These are phyloP conservation scores for Scedosporium dehoogii DNA, from an alignment of 2,329 filamentous ascomycete species.

Conservation along the genomic window DNA sequence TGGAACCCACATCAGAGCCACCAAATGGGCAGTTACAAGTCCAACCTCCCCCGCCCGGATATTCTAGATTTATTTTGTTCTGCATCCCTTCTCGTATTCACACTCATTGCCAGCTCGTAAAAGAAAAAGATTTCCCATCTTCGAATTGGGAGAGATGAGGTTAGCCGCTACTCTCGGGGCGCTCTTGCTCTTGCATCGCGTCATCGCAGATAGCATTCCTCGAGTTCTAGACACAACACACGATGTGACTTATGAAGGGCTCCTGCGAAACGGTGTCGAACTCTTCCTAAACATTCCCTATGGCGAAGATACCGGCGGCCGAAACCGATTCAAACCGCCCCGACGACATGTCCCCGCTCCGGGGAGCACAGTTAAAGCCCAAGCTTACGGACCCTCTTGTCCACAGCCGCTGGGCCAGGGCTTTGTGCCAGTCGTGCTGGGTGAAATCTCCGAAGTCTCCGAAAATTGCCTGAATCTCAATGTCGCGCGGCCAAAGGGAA, in stretches of 20 bases:
- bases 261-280: conserved; percentile 32
- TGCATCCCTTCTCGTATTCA: no score
- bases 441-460: conserved; percentile 26
- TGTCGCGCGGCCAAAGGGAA: conserved; percentile 20
- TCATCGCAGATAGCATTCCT: not conserved
- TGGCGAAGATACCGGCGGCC: conserved; percentile 33
- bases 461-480: conserved; percentile 27
- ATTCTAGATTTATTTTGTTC: no score
- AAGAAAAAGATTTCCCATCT: no score
- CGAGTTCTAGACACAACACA: conserved; percentile 10
- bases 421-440: conserved; percentile 19
- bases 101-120: no score
- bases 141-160: no score
- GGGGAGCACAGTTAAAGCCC: conserved; percentile 26
- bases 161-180: not conserved
- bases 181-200: not conserved
- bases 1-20: no score
- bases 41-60: no score
- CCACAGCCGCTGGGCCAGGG: conserved; percentile 27
- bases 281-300: conserved; percentile 37
- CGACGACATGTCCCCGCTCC: conserved; percentile 19
- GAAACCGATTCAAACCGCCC: conserved; percentile 36
- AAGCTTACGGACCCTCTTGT: conserved; percentile 30
- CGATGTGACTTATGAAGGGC: conserved; percentile 30
- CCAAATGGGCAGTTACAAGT: no score